Evolutionary conservation across 192 early-diverging fungal species (phyloP).

Genomic region (Mortierella hygrophila): DNA sequence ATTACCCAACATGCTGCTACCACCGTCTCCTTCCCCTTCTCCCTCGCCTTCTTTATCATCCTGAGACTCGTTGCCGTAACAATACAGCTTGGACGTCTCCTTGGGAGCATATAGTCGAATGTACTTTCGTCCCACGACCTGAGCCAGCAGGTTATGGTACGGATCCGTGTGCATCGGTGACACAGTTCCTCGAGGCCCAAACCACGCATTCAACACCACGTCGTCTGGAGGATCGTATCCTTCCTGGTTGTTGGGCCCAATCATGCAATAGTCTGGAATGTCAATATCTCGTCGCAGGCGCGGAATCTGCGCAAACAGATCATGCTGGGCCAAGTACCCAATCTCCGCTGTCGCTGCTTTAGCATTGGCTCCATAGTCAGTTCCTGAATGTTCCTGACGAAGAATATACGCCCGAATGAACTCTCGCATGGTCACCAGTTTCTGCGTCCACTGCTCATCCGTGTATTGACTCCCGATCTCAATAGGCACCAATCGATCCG

Average conservation of each 20-base stretch:
- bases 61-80: conserved; percentile 52
- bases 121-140: conserved; percentile 88
- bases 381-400: not conserved
- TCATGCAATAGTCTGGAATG: conserved; percentile 85
- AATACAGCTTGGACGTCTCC: conserved; percentile 74
- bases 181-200: conserved; percentile 85
- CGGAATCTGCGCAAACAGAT: conserved; percentile 84
- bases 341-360: not conserved
- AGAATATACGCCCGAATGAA: conserved; percentile 70
- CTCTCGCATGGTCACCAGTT: conserved; percentile 76
- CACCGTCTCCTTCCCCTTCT: not conserved
- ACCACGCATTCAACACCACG: conserved; percentile 79
- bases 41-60: not conserved
- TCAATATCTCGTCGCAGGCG: conserved; percentile 74
- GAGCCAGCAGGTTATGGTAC: conserved; percentile 85
- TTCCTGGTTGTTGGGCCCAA: conserved; percentile 53
- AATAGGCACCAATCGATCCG: conserved; percentile 82
- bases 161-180: conserved; percentile 90
- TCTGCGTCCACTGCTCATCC: conserved; percentile 80
- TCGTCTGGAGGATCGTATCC: conserved; percentile 53
- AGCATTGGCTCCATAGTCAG: not conserved
- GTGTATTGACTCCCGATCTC: conserved; percentile 88
- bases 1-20: conserved; percentile 69
- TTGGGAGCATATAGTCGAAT: conserved; percentile 77
- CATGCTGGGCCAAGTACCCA: conserved; percentile 90